Evolutionary conservation across 2,329 filamentous ascomycete species (phyloP).

Genomic region (Hypoxylon sp.): DNA sequence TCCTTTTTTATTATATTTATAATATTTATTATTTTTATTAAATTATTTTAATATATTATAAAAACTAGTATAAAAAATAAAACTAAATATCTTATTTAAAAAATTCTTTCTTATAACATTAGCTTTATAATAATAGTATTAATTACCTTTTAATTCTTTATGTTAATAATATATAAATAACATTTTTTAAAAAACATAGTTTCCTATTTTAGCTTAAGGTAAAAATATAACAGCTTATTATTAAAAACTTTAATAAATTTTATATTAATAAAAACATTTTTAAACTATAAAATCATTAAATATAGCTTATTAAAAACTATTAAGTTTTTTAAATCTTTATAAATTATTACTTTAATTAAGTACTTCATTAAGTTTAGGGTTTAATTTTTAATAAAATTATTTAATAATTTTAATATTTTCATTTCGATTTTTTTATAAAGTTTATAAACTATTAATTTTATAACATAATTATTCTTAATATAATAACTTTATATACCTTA

Average conservation of each 20-base stretch:
- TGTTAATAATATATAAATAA: conserved; percentile 3
- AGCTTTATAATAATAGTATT: too few relatives aligned
- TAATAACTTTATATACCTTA: background rate
- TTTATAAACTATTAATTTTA: background rate
- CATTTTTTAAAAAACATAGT: conserved; percentile 7
- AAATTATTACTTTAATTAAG: conserved; percentile 2
- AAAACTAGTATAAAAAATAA: conserved; percentile 7
- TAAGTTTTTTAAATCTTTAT: conserved; percentile 3
- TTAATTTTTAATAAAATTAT: conserved; percentile 1
- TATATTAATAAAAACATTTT: conserved; percentile 12
- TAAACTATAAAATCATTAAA: background rate
- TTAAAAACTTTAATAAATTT: conserved; percentile 1
- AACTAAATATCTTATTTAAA: background rate
- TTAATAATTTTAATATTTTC: background rate
- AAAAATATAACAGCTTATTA: background rate
- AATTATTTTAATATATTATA: conserved; percentile 9
- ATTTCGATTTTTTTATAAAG: background rate
- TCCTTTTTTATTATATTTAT: background rate
- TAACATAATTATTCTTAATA: conserved; percentile 1
- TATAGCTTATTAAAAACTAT: background rate
- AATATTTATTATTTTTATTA: background rate
- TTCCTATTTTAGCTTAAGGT: background rate
- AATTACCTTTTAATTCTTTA: conserved; percentile 3
- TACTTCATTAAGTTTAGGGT: background rate
- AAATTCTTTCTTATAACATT: conserved; percentile 6